Evolutionary conservation across 75 land plant genomes (phyloP).

Genomic region (Gnetum montanum): DNA sequence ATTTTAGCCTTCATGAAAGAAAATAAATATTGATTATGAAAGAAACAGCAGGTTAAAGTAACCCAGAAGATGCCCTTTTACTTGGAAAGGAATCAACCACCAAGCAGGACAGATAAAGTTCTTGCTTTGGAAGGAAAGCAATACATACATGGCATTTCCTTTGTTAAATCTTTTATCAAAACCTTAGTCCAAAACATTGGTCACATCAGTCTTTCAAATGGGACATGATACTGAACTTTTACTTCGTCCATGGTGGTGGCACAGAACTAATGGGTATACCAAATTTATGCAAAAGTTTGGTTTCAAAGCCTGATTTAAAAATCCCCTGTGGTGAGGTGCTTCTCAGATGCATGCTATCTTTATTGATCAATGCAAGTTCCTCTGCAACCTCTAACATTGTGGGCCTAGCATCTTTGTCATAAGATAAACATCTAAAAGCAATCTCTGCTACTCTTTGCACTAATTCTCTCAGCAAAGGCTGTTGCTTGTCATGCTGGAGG

Average conservation of each 20-base stretch:
- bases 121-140: too few relatives aligned
- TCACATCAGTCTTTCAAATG: too few relatives aligned
- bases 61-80: too few relatives aligned
- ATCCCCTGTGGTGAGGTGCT: conserved; percentile 1
- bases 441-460: conserved; percentile 28
- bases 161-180: too few relatives aligned
- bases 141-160: too few relatives aligned
- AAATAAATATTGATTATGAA: too few relatives aligned
- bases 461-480: conserved; percentile 10
- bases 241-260: neutral
- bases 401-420: conserved; percentile 27
- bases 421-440: conserved; percentile 25
- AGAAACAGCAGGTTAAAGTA: too few relatives aligned
- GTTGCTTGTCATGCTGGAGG: conserved; percentile 6
- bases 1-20: too few relatives aligned
- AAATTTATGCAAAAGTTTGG: neutral
- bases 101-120: too few relatives aligned
- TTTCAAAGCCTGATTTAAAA: conserved; percentile 6
- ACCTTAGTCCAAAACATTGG: too few relatives aligned
- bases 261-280: neutral
- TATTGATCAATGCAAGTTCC: conserved; percentile 9
- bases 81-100: too few relatives aligned
- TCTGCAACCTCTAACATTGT: conserved; percentile 28
- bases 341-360: conserved; percentile 6
- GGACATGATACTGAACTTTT: neutral